These are phyloP conservation scores for Didymella segeticola DNA, from an alignment of 2,329 filamentous ascomycete species.

Conservation along the genomic window DNA sequence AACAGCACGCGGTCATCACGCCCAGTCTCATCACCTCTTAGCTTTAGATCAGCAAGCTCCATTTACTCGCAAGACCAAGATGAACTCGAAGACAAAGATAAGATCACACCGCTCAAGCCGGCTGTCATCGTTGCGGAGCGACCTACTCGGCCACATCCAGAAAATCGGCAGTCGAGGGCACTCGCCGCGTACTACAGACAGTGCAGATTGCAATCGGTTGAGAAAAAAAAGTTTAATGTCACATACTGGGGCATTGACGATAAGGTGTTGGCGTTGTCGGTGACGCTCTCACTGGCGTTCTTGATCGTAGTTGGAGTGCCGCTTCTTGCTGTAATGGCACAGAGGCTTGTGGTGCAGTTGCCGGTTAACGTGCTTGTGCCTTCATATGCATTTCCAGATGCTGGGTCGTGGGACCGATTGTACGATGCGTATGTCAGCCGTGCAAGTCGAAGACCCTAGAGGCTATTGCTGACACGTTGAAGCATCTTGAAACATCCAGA, in stretches of 20 bases:
- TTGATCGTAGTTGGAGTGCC: slow-evolving; percentile 28
- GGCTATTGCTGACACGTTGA: background rate
- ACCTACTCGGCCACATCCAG: slow-evolving; percentile 5
- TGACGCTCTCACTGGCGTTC: slow-evolving; percentile 31
- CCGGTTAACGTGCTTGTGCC: slow-evolving; percentile 53
- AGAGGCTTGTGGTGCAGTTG: slow-evolving; percentile 27
- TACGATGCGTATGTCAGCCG: slow-evolving; percentile 24
- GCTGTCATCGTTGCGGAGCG: slow-evolving; percentile 14
- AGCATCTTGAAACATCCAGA: slow-evolving; percentile 41
- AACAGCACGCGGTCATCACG: slow-evolving; percentile 7
- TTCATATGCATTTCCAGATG: slow-evolving; percentile 56
- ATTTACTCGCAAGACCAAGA: slow-evolving; percentile 10
- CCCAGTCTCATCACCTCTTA: slow-evolving; percentile 5
- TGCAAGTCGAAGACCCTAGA: background rate
- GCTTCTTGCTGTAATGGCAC: slow-evolving; percentile 29
- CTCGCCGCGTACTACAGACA: slow-evolving; percentile 12
- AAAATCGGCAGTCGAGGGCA: slow-evolving; percentile 6
- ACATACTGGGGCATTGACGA: slow-evolving; percentile 20
- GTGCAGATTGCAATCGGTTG: slow-evolving; percentile 1
- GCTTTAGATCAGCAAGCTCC: slow-evolving; percentile 7
- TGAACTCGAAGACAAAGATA: slow-evolving; percentile 6
- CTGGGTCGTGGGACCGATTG: slow-evolving; percentile 47
- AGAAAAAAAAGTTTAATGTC: slow-evolving; percentile 7
- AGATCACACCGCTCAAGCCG: slow-evolving; percentile 9
- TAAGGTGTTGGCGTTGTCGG: slow-evolving; percentile 22